These are phyloP conservation scores for Cystofilobasidium bisporidii DNA, from an alignment of 768 basidiomycete genomes.

Conservation along the genomic window DNA sequence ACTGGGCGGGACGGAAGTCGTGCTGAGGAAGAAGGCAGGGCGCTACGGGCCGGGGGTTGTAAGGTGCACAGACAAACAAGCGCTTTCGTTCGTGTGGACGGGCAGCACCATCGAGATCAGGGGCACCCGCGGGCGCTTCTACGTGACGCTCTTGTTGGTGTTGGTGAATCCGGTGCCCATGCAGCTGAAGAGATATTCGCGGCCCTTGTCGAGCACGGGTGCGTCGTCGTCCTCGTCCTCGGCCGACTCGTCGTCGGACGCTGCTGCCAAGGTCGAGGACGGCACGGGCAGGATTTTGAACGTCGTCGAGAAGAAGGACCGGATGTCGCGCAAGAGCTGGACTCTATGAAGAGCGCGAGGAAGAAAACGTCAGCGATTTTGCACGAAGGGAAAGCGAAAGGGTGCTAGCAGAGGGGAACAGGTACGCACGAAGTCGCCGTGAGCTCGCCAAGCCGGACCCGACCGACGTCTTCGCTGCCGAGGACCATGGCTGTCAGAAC, in stretches of 20 bases:
- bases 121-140: not conserved
- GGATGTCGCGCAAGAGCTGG: conserved; percentile 77
- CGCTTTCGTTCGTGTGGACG: too few relatives aligned
- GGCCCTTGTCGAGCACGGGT: conserved; percentile 45
- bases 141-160: conserved; percentile 43
- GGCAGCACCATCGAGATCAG: too few relatives aligned
- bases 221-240: conserved; percentile 41
- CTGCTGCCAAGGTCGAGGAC: conserved; percentile 9
- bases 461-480: conserved; percentile 94
- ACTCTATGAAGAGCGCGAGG: conserved; percentile 48
- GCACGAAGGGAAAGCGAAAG: conserved; percentile 1
- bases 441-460: conserved; percentile 74
- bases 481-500: conserved; percentile 83
- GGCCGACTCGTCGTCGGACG: conserved; percentile 10
- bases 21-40: too few relatives aligned
- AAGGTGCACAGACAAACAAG: too few relatives aligned
- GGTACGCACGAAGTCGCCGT: conserved; percentile 61
- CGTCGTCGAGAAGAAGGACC: conserved; percentile 72
- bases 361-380: conserved; percentile 6
- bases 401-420: not conserved
- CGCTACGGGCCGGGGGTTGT: too few relatives aligned
- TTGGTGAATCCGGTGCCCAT: conserved; percentile 89
- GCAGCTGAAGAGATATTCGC: conserved; percentile 72
- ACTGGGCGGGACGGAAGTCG: too few relatives aligned
- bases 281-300: conserved; percentile 65